Conservation (phyloP, 75 land plant genomes). For the Sequoiadendron giganteum region DNA sequence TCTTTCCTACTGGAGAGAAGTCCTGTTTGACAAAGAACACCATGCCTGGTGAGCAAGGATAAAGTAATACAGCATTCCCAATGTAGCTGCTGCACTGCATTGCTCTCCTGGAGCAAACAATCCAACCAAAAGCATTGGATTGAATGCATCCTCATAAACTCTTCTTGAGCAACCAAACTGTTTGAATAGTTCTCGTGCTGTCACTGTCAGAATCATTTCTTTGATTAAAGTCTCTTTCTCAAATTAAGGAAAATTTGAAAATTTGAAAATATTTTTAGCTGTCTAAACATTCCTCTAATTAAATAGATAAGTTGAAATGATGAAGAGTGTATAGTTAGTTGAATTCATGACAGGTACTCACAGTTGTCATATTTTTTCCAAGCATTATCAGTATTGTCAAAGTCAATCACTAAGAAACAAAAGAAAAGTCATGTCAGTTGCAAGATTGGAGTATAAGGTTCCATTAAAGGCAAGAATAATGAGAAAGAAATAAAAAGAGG, state of each 20-base stretch:
- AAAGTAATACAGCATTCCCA: slow-evolving; percentile 80
- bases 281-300: neutral
- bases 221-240: neutral
- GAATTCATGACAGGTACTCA: slow-evolving; percentile 28
- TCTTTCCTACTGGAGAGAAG: neutral
- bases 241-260: neutral
- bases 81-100: slow-evolving; percentile 84
- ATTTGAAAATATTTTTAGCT: neutral
- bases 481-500: neutral
- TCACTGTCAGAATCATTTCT: slow-evolving; percentile 44
- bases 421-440: neutral
- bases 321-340: neutral
- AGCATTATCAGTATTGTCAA: slow-evolving; percentile 85
- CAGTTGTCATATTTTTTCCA: slow-evolving; percentile 87
- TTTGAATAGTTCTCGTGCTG: slow-evolving; percentile 83
- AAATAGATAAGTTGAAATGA: neutral
- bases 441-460: neutral
- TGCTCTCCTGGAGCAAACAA: slow-evolving; percentile 83
- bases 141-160: slow-evolving; percentile 62
- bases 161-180: slow-evolving; percentile 82
- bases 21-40: neutral
- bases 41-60: slow-evolving; percentile 84
- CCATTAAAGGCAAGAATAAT: neutral
- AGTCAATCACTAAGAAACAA: slow-evolving; percentile 65
- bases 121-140: slow-evolving; percentile 77